Conservation (phyloP, 169 alveolate species). For the Plasmodium vivax region DNA sequence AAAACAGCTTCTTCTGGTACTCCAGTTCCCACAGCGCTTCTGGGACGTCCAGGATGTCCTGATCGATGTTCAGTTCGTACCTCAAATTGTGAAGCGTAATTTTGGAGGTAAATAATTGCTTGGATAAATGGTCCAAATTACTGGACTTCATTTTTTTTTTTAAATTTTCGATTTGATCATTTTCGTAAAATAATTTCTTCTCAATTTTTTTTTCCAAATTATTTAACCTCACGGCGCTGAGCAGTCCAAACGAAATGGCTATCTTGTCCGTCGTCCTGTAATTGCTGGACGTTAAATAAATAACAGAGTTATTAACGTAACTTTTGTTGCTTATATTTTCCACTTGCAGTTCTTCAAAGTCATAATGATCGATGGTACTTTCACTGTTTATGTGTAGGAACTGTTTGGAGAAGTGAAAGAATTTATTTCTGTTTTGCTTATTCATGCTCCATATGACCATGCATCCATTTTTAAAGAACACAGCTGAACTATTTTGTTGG, state of each 20-base stretch:
- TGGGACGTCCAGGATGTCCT: conserved; percentile 81
- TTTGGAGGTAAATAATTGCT: conserved; percentile 67
- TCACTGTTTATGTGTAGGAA: background rate
- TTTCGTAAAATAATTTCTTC: conserved; percentile 68
- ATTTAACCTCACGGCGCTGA: conserved; percentile 70
- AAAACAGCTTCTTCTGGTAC: conserved; percentile 77
- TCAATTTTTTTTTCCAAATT: conserved; percentile 75
- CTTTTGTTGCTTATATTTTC: conserved; percentile 67
- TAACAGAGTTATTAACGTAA: conserved; percentile 61
- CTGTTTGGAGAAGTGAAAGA: conserved; percentile 21
- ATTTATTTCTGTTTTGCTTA: conserved; percentile 42
- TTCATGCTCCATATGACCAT: conserved; percentile 75
- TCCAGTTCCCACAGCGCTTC: conserved; percentile 82
- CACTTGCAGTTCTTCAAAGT: conserved; percentile 70
- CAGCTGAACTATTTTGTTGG: conserved; percentile 72
- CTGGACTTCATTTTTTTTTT: conserved; percentile 69
- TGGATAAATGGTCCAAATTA: conserved; percentile 61
- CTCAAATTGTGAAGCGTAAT: conserved; percentile 65
- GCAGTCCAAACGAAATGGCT: conserved; percentile 56
- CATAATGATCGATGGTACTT: conserved; percentile 28
- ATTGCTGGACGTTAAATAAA: conserved; percentile 39
- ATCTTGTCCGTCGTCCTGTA: conserved; percentile 70
- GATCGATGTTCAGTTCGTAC: conserved; percentile 68
- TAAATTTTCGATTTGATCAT: conserved; percentile 69
- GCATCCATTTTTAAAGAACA: conserved; percentile 71